Percentiles rank a stretch among this genome's conserved stretches.
phyloP scores from a whole-genome alignment of 371 early-diverging fungal genomes.

The Circinella minor region DNA sequence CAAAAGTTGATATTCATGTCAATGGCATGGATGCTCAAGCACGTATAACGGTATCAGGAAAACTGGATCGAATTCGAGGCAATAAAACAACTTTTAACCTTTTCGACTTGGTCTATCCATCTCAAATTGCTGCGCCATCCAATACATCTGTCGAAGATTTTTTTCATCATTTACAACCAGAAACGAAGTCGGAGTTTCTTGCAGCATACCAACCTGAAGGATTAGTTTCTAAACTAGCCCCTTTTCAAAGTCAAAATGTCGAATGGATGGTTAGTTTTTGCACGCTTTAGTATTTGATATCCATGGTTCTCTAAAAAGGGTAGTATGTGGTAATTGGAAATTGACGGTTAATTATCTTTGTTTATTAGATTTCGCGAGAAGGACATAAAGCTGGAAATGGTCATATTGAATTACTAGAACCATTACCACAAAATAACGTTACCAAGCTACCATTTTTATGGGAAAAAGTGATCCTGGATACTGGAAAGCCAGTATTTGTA shows the following conservation, averaged over 20 bases:
- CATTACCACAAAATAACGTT: neutral
- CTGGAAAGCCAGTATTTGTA: slow-evolving; percentile 13
- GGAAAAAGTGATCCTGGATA: slow-evolving; percentile 14
- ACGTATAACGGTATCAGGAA: neutral
- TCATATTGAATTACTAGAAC: neutral
- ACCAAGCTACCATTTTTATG: slow-evolving; percentile 20
- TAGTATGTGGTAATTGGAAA: neutral
- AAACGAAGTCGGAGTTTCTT: slow-evolving; percentile 13
- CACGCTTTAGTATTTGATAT: neutral
- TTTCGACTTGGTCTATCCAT: slow-evolving; percentile 13
- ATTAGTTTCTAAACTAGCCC: slow-evolving; percentile 26
- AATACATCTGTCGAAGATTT: slow-evolving; percentile 26
- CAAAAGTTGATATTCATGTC: neutral
- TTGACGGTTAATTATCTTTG: neutral
- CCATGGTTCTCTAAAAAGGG: neutral
- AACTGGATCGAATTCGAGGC: neutral
- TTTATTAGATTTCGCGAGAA: slow-evolving; percentile 18
- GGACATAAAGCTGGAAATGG: slow-evolving; percentile 22
- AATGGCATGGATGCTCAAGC: neutral
- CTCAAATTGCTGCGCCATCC: neutral
- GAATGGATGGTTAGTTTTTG: slow-evolving; percentile 39
- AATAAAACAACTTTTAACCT: neutral
- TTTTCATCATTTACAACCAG: slow-evolving; percentile 35
- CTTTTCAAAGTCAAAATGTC: slow-evolving; percentile 47
- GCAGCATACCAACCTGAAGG: slow-evolving; percentile 14